Evolutionary conservation across 306 rosid genomes (phyloP), one percentile per base, ranked within the genome.

Genomic region (Quercus mongolica): DNA sequence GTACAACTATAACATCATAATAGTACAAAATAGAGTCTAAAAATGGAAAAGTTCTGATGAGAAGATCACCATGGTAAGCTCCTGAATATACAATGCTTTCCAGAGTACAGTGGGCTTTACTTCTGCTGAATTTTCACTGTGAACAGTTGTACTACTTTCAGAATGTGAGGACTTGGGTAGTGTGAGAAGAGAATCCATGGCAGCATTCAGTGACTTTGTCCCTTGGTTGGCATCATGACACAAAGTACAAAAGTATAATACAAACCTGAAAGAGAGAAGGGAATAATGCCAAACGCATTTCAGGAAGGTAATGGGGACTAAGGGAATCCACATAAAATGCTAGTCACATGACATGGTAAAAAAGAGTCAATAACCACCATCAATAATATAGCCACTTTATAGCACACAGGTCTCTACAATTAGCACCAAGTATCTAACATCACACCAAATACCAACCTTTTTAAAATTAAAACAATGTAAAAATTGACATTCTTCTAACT

Each of bases 21-120:
- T 80, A 9, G 46, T 30, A 15, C 17, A 52, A 71, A 56, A 80
- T 69, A 73, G 28, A 28, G 44, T 5, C 10, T 69, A 7, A 28
- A 58, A 61, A 44, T 26, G 19, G 54, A 73, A 58, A 59, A 58
- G 69, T 35, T 76, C 59, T 76, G 82, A 82, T 28, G 58, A 84
- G 86, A 89, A 80, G 78, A 90, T 74, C 23, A 91, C 97, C 90
- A 0, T 74, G 54, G 86, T 83, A 63, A 83, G 76, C 76, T 90
- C 93, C 88, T 95, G 99, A 85, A 91, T 82, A 89, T 90, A 95
- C 74, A 77, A 59, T 57, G 89, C 89, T 46, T 91, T 90, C 99
- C 99, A 95, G 71, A 95, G 90, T 79, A 91, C 85, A 56, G 63
- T 56, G 23, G 92, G 90, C 76, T 88, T 88, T 78, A 21, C 55